Evolutionary conservation across 305 asterid species (phyloP).

Genomic region (Striga hermonthica): DNA sequence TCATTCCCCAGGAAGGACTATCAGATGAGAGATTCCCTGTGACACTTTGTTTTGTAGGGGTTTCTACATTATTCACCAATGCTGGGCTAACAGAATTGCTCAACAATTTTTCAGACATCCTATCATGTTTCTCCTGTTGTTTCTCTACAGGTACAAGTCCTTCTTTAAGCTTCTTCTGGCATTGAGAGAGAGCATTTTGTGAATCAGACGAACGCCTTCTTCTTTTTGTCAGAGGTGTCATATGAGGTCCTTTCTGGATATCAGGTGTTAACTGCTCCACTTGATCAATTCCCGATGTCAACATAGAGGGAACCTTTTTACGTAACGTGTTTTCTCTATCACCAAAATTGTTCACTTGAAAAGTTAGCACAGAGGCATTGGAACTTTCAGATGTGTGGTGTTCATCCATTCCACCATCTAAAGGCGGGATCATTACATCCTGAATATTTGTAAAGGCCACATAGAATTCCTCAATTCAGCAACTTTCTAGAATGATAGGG

Average conservation of each 20-base stretch:
- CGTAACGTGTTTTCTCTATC: conserved; percentile 19
- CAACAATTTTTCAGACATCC: conserved; percentile 27
- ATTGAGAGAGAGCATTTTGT: conserved; percentile 28
- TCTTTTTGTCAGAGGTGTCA: conserved; percentile 30
- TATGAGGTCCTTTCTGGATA: conserved; percentile 34
- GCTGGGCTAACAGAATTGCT: conserved; percentile 37
- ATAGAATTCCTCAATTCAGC: too few relatives aligned
- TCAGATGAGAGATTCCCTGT: conserved; percentile 37
- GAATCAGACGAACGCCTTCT: conserved; percentile 27
- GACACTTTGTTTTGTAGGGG: conserved; percentile 30
- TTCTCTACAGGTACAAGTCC: conserved; percentile 28
- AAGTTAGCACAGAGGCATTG: conserved; percentile 27
- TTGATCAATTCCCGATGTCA: conserved; percentile 27
- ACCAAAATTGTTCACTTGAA: conserved; percentile 31
- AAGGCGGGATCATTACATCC: conserved; percentile 40
- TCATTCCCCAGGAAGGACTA: conserved; percentile 1
- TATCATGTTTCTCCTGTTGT: conserved; percentile 32
- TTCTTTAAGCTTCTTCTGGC: conserved; percentile 38
- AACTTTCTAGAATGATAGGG: too few relatives aligned
- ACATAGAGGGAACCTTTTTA: background rate
- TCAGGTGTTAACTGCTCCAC: conserved; percentile 30
- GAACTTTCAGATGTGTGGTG: conserved; percentile 28
- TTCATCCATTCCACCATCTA: conserved; percentile 36
- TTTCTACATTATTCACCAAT: conserved; percentile 30
- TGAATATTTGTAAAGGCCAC: conserved; percentile 25